Base-by-base conservation (phyloP, 345 rosid species). In the Salix koriyanagi region DNA sequence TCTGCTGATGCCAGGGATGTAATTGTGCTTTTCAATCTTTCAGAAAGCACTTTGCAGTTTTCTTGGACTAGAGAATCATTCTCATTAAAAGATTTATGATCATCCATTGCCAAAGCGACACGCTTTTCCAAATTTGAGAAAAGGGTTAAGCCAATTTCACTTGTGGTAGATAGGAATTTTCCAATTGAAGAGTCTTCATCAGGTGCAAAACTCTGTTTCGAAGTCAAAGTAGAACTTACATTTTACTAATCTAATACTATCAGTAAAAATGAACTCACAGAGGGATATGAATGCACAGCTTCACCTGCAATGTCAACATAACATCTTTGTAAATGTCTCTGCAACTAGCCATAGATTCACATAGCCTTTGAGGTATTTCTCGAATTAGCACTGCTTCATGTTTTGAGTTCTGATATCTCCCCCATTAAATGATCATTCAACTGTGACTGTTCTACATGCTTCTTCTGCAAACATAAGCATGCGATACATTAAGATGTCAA, bases 401-500 rank as follows among this genome's bases (percentile, higher is more conserved):
- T 83, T 83, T 81, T 89, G 76, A 91, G 89, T 83, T 89, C 84
- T 70, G 89, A 82, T 71, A 91, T 75, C 88, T 96, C 92, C 79
- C 78, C 85, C 81, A 71, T 82, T 76, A 93, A 74, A 81, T 79
- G 83, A 44, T 77, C 85, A 79, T 90, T 91, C 75, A 86, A 18
- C 50, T 60, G 77, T 66, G 84, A 73, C 70, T 91, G 92, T 77
- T 91, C 92, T 21, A 75, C 80, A 82, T 86, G 81, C 81, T 87
- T 90, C 75, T 81, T 85, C 99, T 96, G 91, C 41, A 26, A 79
- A 71, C 46, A 67, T 76, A 75, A 54, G 52, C 69, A 42, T 62
- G 77, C 77, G 71, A 68, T 50, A 71, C 67, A 80, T 16, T 44
- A 50, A 77, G 60, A 23, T 14, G 41, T 4, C 15, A 50, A 10